Percentiles rank a stretch among this genome's conserved stretches.
These are phyloP conservation scores for Diplocarpon rosae DNA, from an alignment of 2,329 filamentous ascomycete species.

Conservation along the genomic window DNA sequence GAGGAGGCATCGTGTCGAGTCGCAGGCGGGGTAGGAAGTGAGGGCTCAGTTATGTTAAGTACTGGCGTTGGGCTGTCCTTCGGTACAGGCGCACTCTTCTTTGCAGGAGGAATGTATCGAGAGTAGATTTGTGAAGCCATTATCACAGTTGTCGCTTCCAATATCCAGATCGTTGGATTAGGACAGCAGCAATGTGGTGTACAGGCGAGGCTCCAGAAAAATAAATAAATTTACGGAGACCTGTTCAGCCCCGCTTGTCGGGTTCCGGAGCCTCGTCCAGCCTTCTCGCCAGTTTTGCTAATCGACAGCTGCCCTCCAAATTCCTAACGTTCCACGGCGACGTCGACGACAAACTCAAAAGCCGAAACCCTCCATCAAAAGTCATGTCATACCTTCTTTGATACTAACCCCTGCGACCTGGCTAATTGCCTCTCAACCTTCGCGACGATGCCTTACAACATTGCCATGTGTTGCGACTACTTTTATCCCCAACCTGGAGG, in stretches of 20 bases:
- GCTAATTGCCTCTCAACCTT: background rate
- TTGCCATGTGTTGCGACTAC: slow-evolving; percentile 95
- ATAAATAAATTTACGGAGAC: background rate
- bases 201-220: background rate
- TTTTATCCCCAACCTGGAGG: slow-evolving; percentile 98
- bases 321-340: background rate
- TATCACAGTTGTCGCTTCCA: background rate
- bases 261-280: background rate
- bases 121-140: slow-evolving; percentile 25
- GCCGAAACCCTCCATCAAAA: too few relatives aligned
- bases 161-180: too few relatives aligned
- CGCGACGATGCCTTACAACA: slow-evolving; percentile 42
- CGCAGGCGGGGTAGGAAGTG: slow-evolving; percentile 9
- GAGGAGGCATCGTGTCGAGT: slow-evolving; percentile 22
- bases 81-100: slow-evolving; percentile 10
- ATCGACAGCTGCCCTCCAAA: too few relatives aligned
- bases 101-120: slow-evolving; percentile 24
- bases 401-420: background rate
- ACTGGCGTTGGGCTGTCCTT: background rate
- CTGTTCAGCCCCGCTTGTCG: background rate
- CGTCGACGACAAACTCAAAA: too few relatives aligned
- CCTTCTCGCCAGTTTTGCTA: background rate
- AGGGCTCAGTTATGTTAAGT: background rate
- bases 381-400: background rate
- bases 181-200: too few relatives aligned